Percentiles rank a stretch among this genome's conserved stretches.
Evolutionary conservation across 441 rosid genomes (phyloP).

Genomic region (Hura crepitans): DNA sequence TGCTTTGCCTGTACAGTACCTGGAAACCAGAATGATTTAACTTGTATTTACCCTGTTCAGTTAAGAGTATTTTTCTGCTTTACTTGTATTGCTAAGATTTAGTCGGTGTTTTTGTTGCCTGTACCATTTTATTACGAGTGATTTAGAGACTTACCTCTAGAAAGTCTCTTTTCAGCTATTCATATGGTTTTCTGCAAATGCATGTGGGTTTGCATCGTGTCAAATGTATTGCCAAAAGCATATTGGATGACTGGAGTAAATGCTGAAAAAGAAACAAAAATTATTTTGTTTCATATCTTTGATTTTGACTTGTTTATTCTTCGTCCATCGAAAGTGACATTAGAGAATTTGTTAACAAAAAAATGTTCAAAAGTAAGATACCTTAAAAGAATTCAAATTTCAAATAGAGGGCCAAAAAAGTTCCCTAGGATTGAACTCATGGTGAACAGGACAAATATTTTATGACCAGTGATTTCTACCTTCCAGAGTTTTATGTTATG

Average conservation of each 20-base stretch:
- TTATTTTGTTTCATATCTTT: not conserved
- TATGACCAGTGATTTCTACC: not conserved
- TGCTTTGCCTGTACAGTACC: not conserved
- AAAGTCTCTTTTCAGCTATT: not conserved
- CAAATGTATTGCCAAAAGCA: not conserved
- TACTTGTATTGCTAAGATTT: not conserved
- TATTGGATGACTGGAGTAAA: not conserved
- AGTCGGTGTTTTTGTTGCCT: not conserved
- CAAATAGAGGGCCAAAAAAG: not conserved
- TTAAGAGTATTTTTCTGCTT: not conserved
- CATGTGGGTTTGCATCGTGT: not conserved
- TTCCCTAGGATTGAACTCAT: not conserved
- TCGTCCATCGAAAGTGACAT: not conserved
- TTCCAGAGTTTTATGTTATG: not conserved
- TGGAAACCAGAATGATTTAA: not conserved
- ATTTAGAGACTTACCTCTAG: not conserved
- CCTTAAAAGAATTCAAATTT: not conserved
- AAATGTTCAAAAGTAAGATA: not conserved
- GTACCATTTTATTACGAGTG: not conserved
- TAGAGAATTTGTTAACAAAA: not conserved
- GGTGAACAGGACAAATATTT: not conserved
- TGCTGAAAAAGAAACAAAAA: not conserved
- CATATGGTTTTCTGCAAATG: not conserved
- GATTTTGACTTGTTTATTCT: not conserved
- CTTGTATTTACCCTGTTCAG: not conserved